phyloP scores from a whole-genome alignment of 1,284 basidiomycete genomes.

The Pascua guehoae region DNA sequence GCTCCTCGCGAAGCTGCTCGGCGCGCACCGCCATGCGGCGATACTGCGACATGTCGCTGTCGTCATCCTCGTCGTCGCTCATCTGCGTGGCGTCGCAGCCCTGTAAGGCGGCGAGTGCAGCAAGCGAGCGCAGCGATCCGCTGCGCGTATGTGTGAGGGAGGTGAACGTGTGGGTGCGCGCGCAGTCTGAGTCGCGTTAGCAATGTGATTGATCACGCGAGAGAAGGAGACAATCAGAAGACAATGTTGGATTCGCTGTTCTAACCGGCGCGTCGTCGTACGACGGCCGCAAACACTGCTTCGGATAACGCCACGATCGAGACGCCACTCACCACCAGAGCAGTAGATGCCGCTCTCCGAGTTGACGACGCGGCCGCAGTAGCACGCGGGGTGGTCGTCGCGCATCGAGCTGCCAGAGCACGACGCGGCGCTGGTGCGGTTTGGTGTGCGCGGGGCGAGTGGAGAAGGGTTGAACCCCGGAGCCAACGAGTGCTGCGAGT shows the following conservation, averaged over 20 bases:
- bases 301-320: no score
- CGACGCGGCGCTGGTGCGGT: neutral
- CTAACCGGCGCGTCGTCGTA: no score
- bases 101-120: slow-evolving; percentile 10
- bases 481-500: slow-evolving; percentile 1
- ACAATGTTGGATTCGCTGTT: no score
- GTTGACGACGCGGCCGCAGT: slow-evolving; percentile 34
- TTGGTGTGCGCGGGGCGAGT: neutral
- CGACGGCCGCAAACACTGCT: no score
- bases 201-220: neutral
- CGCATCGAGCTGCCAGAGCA: neutral
- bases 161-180: slow-evolving; percentile 45
- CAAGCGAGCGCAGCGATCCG: slow-evolving; percentile 19
- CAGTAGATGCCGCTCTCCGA: slow-evolving; percentile 44
- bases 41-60: slow-evolving; percentile 36
- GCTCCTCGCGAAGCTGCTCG: slow-evolving; percentile 26
- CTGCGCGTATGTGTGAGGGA: slow-evolving; percentile 42
- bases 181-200: slow-evolving; percentile 33
- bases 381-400: slow-evolving; percentile 19
- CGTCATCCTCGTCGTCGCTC: slow-evolving; percentile 14
- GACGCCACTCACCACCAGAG: slow-evolving; percentile 35
- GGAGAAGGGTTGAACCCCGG: neutral
- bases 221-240: no score
- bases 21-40: slow-evolving; percentile 29
- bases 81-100: neutral